Evolutionary conservation across 169 alveolate genomes (phyloP), one percentile per base, ranked within the genome.

Genomic region (Eimeria maxima): DNA sequence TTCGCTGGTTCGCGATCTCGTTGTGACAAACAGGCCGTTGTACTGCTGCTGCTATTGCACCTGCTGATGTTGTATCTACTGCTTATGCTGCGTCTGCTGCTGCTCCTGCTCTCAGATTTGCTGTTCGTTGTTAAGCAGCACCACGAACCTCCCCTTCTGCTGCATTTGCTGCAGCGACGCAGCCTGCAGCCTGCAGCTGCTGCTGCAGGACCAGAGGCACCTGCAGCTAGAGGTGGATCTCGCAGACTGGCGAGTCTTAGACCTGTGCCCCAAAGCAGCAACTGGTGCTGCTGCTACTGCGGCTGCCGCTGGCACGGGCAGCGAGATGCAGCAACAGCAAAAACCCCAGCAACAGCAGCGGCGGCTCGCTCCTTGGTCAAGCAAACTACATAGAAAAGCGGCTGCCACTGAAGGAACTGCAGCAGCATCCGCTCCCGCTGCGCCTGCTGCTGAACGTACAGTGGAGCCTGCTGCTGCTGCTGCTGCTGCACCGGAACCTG

Each of bases 131-230:
- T 38, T 84, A 29, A 53, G 78, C 93, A 53, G 93, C 93, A 29
- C 80, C 13, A 84, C 93, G 6, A 84, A 84, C 76, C 93, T 84
- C 55, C 93, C 93, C 78, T 84, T 84, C 55, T 84, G 93, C 78
- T 84, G 93, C 80, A 18, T 84, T 69, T 84, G 93, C 93, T 84
- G 93, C 93, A 84, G 93, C 55, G 93, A 84, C 11, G 93, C 93
- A 20, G 93, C 93, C 14, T 65, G 93, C 76, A 84, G 93, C 93
- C 78, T 84, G 78, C 93, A 84, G 93, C 93, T 84, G 93, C 93
- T 84, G 74, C 93, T 84, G 93, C 93, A 84, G 93, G 93, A 60
- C 42, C 63, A 84, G 57, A 84, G 93, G 1, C 55, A 84, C 60
- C 78, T 84, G 93, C 93, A 84, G 53, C 78, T 84, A 20, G 93